phyloP scores from a whole-genome alignment of 2,329 filamentous ascomycete genomes.

The Fusarium sp. region DNA sequence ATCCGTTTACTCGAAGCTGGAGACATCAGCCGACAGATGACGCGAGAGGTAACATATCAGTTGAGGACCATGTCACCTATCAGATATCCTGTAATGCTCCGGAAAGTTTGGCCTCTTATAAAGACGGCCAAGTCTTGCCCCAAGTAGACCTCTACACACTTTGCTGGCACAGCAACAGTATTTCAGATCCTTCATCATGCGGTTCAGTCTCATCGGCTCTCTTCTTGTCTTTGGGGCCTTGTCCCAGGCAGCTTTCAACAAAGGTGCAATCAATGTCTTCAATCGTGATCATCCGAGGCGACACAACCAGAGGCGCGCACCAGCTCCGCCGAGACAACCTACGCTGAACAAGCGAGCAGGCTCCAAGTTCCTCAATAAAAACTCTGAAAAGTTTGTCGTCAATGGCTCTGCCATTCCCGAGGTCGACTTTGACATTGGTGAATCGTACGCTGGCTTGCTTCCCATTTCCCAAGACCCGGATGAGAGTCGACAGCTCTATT shows the following conservation, averaged over 20 bases:
- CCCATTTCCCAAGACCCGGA: constrained; percentile 62
- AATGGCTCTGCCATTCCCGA: constrained; percentile 73
- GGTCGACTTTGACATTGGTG: constrained; percentile 73
- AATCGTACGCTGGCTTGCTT: constrained; percentile 70
- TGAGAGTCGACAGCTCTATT: constrained; percentile 66
- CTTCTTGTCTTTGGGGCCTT: constrained; percentile 37
- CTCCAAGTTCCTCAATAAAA: constrained; percentile 38
- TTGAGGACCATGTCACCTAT: not conserved
- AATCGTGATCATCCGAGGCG: constrained; percentile 16
- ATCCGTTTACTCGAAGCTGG: constrained; percentile 11
- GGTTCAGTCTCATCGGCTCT: constrained; percentile 34
- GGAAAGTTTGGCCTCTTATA: constrained; percentile 3
- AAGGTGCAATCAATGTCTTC: constrained; percentile 36
- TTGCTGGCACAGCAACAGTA: not conserved
- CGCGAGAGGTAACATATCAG: not conserved
- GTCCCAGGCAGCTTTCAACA: constrained; percentile 39
- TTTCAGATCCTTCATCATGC: constrained; percentile 17
- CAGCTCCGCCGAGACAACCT: constrained; percentile 1
- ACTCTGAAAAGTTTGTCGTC: constrained; percentile 61
- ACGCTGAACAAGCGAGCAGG: constrained; percentile 18
- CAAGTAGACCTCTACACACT: not conserved
- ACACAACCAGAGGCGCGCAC: constrained; percentile 24
- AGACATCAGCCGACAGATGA: constrained; percentile 7
- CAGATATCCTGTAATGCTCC: not conserved
- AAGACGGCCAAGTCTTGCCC: not conserved